Conservation (phyloP, 371 early-diverging fungal species). For the Massospora cicadina region DNA sequence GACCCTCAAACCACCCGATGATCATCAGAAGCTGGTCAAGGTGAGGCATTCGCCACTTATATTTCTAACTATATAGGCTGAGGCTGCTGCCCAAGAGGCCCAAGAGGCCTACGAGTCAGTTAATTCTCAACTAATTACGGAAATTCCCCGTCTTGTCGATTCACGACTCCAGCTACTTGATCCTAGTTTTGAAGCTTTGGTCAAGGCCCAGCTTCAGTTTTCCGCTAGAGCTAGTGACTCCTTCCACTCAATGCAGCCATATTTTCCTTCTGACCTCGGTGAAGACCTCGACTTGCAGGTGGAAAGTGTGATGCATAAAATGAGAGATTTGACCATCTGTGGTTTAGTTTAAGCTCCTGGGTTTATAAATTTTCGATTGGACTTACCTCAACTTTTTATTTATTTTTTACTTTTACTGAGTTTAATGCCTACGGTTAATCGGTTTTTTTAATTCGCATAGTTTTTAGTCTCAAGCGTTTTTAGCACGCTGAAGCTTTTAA, state of each 20-base stretch:
- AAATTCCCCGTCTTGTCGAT: slow-evolving; percentile 79
- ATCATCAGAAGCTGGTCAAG: slow-evolving; percentile 42
- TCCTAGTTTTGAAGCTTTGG: slow-evolving; percentile 85
- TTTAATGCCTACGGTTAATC: too few species aligned
- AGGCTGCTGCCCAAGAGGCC: slow-evolving; percentile 55
- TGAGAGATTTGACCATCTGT: slow-evolving; percentile 79
- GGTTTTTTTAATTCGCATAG: too few species aligned
- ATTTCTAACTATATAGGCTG: slow-evolving; percentile 28
- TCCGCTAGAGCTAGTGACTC: slow-evolving; percentile 11
- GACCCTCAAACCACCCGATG: slow-evolving; percentile 62
- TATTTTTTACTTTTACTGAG: too few species aligned
- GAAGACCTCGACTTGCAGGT: slow-evolving; percentile 39
- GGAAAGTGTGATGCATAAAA: slow-evolving; percentile 64
- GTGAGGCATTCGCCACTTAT: slow-evolving; percentile 16
- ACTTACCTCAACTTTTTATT: background rate
- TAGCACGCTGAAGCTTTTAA: too few species aligned
- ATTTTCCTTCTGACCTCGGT: slow-evolving; percentile 29
- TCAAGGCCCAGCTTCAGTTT: slow-evolving; percentile 66
- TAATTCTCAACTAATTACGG: slow-evolving; percentile 59
- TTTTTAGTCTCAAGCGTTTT: too few species aligned
- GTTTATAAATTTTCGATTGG: background rate
- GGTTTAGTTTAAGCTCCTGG: slow-evolving; percentile 23
- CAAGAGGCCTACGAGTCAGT: slow-evolving; percentile 61
- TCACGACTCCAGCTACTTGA: slow-evolving; percentile 73
- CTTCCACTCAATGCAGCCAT: slow-evolving; percentile 17